Percentiles rank a stretch among this genome's conserved stretches.
These are phyloP conservation scores for Macadamia tetraphylla DNA, from an alignment of 164 flowering plant species.

Conservation along the genomic window DNA sequence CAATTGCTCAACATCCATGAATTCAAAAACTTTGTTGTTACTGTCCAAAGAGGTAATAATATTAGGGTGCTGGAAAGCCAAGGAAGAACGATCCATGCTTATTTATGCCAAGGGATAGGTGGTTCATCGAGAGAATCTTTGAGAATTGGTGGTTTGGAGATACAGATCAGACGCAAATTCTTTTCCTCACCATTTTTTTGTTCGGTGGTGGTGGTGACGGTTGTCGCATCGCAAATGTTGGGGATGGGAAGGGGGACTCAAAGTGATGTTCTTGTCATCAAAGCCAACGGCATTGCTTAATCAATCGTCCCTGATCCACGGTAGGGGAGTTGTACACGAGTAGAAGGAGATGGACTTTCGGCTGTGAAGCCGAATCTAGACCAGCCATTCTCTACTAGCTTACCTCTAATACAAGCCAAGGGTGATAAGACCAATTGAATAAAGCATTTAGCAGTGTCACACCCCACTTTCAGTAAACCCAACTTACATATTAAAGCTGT, in stretches of 20 bases:
- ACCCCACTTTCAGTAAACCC: too few relatives aligned
- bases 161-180: conserved; percentile 65
- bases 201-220: conserved; percentile 5
- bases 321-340: too few relatives aligned
- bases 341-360: too few relatives aligned
- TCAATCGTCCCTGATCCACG: background rate
- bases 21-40: background rate
- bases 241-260: background rate
- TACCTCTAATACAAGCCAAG: too few relatives aligned
- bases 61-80: background rate
- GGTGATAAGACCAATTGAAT: too few relatives aligned
- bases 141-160: conserved; percentile 15
- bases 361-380: too few relatives aligned
- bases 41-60: background rate
- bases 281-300: conserved; percentile 11
- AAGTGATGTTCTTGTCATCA: conserved; percentile 2
- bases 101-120: background rate
- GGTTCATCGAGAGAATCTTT: conserved; percentile 31
- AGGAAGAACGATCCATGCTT: conserved; percentile 7
- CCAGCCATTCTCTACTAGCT: too few relatives aligned
- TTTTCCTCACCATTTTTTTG: conserved; percentile 59
- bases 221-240: background rate
- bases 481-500: too few relatives aligned
- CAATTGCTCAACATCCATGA: too few relatives aligned
- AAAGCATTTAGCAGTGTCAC: too few relatives aligned